Evolutionary conservation across 441 rosid genomes (phyloP).

Genomic region (Gossypium gossypioides): DNA sequence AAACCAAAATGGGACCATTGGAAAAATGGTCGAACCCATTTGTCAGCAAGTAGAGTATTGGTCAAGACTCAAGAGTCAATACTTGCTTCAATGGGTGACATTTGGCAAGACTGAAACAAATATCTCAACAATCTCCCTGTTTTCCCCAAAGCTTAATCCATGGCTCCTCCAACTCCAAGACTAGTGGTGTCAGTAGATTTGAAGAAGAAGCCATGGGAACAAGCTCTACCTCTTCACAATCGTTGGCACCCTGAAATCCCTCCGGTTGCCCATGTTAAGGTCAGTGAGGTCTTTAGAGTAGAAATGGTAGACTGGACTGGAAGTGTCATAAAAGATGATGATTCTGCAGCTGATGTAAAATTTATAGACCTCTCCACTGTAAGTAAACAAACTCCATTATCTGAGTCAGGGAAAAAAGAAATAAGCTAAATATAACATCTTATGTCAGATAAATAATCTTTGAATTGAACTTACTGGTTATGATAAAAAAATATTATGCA

Average conservation of each 20-base stretch:
- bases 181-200: conserved; percentile 42
- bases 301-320: conserved; percentile 83
- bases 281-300: conserved; percentile 48
- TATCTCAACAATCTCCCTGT: neutral
- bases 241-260: conserved; percentile 88
- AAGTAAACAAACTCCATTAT: conserved; percentile 21
- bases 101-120: conserved; percentile 2
- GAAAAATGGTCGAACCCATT: conserved; percentile 12
- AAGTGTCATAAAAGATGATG: conserved; percentile 55
- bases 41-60: neutral
- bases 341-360: conserved; percentile 52
- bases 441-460: neutral
- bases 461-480: neutral
- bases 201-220: conserved; percentile 59
- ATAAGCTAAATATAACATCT: neutral
- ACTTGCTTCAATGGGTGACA: neutral
- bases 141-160: conserved; percentile 13
- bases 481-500: neutral
- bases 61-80: neutral
- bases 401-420: neutral
- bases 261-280: conserved; percentile 38
- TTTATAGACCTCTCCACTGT: conserved; percentile 46
- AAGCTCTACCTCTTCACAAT: conserved; percentile 58
- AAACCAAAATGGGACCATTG: conserved; percentile 17
- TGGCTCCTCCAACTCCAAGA: conserved; percentile 55